Base-by-base conservation (phyloP, 768 basidiomycete genomes). In the Rossbeevera mucosa region DNA sequence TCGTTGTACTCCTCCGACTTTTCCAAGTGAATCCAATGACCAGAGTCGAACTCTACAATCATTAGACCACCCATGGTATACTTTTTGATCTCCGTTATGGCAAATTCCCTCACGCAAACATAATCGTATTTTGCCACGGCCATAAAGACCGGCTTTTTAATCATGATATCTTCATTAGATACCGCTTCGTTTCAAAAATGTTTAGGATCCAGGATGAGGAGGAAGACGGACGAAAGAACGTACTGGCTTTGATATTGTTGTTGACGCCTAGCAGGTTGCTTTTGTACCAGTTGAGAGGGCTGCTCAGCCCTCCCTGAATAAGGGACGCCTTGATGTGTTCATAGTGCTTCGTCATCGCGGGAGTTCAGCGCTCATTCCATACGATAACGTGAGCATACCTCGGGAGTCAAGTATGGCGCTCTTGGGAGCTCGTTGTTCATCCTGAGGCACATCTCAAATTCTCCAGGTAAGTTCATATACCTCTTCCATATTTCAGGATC, bases 11-110 rank as follows among this genome's bases (percentile, higher is more conserved):
- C 61, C 20, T 70, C 66, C 0, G 70, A 60, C 24, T 57, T 62
- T 46, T 71, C 70, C 55, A 76, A 48, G 4, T 64, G 64, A 8
- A 65, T 56, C 71, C 73, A 78, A 49, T 77, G 76, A 2, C 69
- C 71, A 3, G 64, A 58, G 28, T 74, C 69, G 25, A 72, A 70
- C 47, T 69, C 70, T 48, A 54, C 62, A 7, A 66, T 52, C 9
- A 69, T 70, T 42, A 67, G 44, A 25, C 62, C 59, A 41, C 63
- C 64, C 30, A 54, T 54, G 7, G 67, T 65, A 51, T 65, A 62
- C 49, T 65, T 57, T 51, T 65, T 50, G 11, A 71, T 65, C 26
- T 48, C 48, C 25, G 57, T 20, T 28, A 58, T 56, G 25, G 59
- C 64, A 26, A 63, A 59, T 13, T 59, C 61, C 24, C 61, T 57